Conservation (phyloP, 768 basidiomycete genomes). For the Chalciporus piperatus region DNA sequence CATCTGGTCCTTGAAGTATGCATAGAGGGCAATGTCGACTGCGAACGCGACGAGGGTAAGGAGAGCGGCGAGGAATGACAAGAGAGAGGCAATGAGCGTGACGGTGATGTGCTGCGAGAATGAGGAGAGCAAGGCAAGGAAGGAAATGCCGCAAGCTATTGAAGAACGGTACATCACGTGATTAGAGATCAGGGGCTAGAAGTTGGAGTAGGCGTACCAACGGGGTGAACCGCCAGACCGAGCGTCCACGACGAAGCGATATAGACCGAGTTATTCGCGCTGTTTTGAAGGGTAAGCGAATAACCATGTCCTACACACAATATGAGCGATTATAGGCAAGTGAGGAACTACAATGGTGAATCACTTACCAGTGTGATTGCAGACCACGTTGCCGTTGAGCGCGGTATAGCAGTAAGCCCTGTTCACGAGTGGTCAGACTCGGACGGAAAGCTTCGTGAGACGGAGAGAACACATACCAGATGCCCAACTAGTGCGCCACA, state of each 20-base stretch:
- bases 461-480: constrained; percentile 49
- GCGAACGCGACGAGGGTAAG: constrained; percentile 71
- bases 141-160: constrained; percentile 49
- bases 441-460: background rate
- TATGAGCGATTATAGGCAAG: background rate
- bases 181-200: background rate
- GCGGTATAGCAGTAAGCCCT: constrained; percentile 65
- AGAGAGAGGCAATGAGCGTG: constrained; percentile 42
- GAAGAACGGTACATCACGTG: constrained; percentile 1
- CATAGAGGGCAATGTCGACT: constrained; percentile 74
- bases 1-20: constrained; percentile 57
- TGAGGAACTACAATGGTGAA: background rate
- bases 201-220: constrained; percentile 46
- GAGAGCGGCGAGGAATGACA: constrained; percentile 65
- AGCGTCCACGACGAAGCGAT: constrained; percentile 65
- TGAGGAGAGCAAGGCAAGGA: constrained; percentile 62
- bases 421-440: constrained; percentile 6
- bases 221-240: constrained; percentile 71
- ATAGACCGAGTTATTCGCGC: constrained; percentile 27
- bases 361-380: constrained; percentile 44
- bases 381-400: constrained; percentile 37
- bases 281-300: constrained; percentile 33
- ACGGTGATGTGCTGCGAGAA: constrained; percentile 54
- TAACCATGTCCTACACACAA: constrained; percentile 52
- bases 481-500: constrained; percentile 51